Percentiles rank a stretch among this genome's conserved stretches.
phyloP scores from a whole-genome alignment of 106 monocot genomes.

The Allium fistulosum region DNA sequence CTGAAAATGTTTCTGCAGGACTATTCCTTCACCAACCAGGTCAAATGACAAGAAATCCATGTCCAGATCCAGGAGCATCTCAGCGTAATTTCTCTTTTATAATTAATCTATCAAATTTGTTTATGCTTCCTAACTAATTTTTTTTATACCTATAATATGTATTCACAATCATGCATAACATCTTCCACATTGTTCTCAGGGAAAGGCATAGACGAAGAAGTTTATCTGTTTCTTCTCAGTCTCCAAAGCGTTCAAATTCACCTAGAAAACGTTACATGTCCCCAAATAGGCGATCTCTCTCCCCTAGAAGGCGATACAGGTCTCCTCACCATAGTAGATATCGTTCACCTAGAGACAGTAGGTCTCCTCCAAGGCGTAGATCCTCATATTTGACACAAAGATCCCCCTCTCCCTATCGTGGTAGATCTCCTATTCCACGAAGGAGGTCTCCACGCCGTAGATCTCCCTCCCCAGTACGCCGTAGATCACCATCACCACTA shows the following conservation, averaged over 20 bases:
- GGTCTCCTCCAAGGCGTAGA: slow-evolving; percentile 35
- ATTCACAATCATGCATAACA: background rate
- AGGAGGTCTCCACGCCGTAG: slow-evolving; percentile 19
- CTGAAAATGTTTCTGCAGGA: slow-evolving; percentile 24
- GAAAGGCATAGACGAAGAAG: slow-evolving; percentile 45
- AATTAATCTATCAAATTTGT: too few species aligned
- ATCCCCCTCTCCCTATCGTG: slow-evolving; percentile 22
- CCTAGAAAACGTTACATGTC: slow-evolving; percentile 28
- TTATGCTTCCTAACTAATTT: background rate
- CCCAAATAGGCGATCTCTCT: background rate
- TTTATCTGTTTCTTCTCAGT: slow-evolving; percentile 39
- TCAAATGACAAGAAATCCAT: slow-evolving; percentile 37
- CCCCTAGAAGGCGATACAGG: slow-evolving; percentile 9
- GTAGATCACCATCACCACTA: slow-evolving; percentile 12
- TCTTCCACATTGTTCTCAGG: slow-evolving; percentile 12
- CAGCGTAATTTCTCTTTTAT: slow-evolving; percentile 13
- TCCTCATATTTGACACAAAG: slow-evolving; percentile 40
- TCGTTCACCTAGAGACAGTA: slow-evolving; percentile 1
- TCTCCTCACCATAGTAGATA: slow-evolving; percentile 35
- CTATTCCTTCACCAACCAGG: slow-evolving; percentile 24
- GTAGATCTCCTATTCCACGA: slow-evolving; percentile 10
- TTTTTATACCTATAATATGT: background rate
- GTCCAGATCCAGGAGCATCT: slow-evolving; percentile 33
- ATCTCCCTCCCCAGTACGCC: slow-evolving; percentile 16
- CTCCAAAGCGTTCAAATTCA: slow-evolving; percentile 24